Evolutionary conservation across 106 monocot genomes (phyloP), one percentile per base, ranked within the genome.

Genomic region (Gastrodia elata): DNA sequence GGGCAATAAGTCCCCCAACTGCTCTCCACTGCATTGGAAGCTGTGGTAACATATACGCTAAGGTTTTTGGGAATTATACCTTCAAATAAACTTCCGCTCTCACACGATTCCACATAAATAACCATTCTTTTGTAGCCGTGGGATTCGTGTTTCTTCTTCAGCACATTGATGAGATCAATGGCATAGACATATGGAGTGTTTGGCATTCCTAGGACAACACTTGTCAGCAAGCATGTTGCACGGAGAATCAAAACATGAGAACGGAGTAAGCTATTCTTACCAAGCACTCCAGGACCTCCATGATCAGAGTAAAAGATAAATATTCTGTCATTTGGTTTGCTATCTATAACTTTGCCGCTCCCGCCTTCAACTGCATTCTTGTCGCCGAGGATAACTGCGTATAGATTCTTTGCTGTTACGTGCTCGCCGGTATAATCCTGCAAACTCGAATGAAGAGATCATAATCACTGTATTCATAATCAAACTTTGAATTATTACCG

Each of bases 1-100:
- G 96, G 96, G 68, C 96, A 96, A 56, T 96, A 96, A 15, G 92
- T 86, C 13, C 86, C 96, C 78, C 82, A 96, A 74, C 96, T 96
- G 71, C 82, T 92, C 77, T 96, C 96, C 27, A 52, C 77, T 38
- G 96, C 89, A 72, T 92, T 90, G 3, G 96, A 92, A 4, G 96
- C 96, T 3, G 96, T 96, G 0, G 86, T 90, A n/a, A 86, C 96
- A 76, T 96, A 96, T 41, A 92, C 82, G n/a, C 86, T 72, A 14
- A 96, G 87, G 79, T 92, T 79, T 2, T 83, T 78, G 1, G 85
- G 89, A 85, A 96, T 70, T 41, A 92, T 13, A 18, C 92, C 95
- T 71, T 96, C 92, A 73, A 96, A 96, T 30, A 96, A 81, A 38
- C 92, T 96, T 55, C 95, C 95, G 71, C 92, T 92, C 61, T 96